Percentiles rank a stretch among this genome's conserved stretches.
phyloP scores from a whole-genome alignment of 176 grass and related monocot genomes.

The Triticum dicoccoides region DNA sequence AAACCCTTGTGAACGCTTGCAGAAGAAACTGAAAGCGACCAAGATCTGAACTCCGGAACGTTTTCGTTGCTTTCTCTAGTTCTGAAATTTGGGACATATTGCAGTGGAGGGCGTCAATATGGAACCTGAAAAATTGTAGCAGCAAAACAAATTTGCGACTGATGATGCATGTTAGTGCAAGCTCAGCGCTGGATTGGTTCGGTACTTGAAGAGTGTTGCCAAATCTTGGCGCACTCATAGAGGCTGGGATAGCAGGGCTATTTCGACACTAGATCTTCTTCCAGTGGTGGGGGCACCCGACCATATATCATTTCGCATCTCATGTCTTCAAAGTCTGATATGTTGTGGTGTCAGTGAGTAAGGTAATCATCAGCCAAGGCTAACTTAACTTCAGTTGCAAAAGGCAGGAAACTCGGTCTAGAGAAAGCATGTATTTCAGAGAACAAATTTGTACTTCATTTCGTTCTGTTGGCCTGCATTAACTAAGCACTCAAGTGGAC shows the following conservation, averaged over 20 bases:
- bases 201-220: neutral
- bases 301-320: conserved; percentile 97
- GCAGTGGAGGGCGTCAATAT: conserved; percentile 55
- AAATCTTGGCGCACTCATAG: conserved; percentile 45
- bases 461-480: neutral
- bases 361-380: neutral
- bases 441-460: neutral
- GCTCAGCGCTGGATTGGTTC: neutral
- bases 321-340: conserved; percentile 95
- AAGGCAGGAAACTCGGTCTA: no score
- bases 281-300: conserved; percentile 67
- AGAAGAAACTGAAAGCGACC: neutral
- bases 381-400: neutral
- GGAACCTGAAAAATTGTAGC: conserved; percentile 47
- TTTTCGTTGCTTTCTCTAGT: neutral
- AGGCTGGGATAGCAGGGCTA: conserved; percentile 76
- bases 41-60: neutral
- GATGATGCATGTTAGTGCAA: neutral
- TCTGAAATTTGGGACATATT: conserved; percentile 71
- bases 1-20: neutral
- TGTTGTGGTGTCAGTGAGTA: neutral
- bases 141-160: neutral
- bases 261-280: conserved; percentile 80
- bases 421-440: neutral
- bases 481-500: neutral